Evolutionary conservation across 2,329 filamentous ascomycete genomes (phyloP), one percentile per base, ranked within the genome.

Genomic region (Rachicladosporium sp.): DNA sequence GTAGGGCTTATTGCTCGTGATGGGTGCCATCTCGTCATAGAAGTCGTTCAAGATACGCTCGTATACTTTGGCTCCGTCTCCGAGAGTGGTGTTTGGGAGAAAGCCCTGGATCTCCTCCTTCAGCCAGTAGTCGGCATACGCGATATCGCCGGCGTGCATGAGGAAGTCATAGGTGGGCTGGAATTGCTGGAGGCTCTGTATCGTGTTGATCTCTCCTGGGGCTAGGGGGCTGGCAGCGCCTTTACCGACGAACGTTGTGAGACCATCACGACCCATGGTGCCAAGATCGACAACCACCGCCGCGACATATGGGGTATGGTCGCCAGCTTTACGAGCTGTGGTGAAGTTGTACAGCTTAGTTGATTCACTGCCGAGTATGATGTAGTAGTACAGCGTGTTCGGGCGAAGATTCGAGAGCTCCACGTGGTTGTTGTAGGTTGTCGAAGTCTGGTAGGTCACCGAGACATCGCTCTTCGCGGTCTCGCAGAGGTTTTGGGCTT

Each of bases 61-160:
- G 52, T 69, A 76, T 11, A 70, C 71, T 23, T 70, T 58, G 10
- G 59, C 57, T 33, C 70, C 68, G 29, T 70, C 60, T 5, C 68
- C 44, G 1, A 69, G 43, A 50, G 40, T 48, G 9, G 48, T 49
- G 41, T 49, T 49, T 10, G 47, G 46, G 8, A 50, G 38, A 41
- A 43, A 51, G 7, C 41, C 35, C 36, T 45, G 38, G 29, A 74
- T 74, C 34, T 65, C 59, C 1, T 61, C 44, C 15, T 61, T 66
- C 5, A 68, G 53, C 74, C 74, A 78, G 54, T 75, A 67, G 42
- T 78, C 74, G 2, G 74, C 73, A 46, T 78, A 78, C 0, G 57
- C 73, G 10, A 77, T 61, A 48, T 78, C 74, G 4, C 70, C 70
- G 8, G 23, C 13, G 36, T 51, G 48, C 19, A 43, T 10, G 12